A percentile compares a stretch with the other conserved stretches of the same genome.
Conservation (phyloP, 176 grass and related monocot species). For the Aegilops tauschii region DNA sequence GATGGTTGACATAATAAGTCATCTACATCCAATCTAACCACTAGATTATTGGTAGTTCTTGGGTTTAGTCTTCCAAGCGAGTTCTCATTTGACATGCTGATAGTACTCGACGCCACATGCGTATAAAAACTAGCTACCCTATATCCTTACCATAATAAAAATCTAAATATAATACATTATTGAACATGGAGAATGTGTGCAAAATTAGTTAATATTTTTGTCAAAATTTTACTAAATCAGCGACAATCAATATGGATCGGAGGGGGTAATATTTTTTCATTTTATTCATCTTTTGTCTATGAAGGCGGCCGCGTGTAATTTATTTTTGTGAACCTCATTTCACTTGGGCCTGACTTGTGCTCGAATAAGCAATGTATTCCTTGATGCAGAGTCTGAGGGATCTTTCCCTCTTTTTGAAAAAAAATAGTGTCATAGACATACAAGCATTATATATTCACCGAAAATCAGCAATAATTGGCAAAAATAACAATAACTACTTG, state of each 20-base stretch:
- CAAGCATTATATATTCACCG: not conserved
- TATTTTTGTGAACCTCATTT: no score
- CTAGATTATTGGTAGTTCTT: not conserved
- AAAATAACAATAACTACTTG: not conserved
- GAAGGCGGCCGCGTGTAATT: no score
- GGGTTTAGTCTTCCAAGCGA: not conserved
- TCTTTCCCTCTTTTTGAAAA: no score
- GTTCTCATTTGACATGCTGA: not conserved
- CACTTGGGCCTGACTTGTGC: no score
- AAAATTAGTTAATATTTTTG: not conserved
- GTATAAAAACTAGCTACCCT: not conserved
- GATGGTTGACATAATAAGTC: not conserved
- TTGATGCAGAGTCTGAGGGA: no score
- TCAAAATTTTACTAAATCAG: no score
- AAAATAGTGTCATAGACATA: not conserved
- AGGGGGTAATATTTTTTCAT: no score
- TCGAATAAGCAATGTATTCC: no score
- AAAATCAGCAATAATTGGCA: not conserved
- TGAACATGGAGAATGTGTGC: not conserved
- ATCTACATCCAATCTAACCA: not conserved
- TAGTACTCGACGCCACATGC: not conserved
- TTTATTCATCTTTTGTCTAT: no score
- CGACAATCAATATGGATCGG: no score
- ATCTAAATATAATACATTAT: not conserved
- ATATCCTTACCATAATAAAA: not conserved